Conservation (phyloP, 2,329 filamentous ascomycete species). For the Delphinella strobiligena region DNA sequence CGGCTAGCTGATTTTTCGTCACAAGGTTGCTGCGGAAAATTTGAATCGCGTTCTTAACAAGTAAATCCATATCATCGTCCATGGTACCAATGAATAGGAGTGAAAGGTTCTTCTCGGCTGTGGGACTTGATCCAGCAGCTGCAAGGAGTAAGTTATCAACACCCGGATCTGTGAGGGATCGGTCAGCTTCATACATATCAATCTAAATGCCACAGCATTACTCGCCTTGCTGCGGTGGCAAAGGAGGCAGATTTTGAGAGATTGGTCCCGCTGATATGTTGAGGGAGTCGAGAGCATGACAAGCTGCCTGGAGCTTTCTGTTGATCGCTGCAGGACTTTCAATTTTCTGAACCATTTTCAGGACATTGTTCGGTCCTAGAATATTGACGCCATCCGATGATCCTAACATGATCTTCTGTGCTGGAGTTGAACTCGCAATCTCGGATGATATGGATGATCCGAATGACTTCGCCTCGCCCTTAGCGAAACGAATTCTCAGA, state of each 20-base stretch:
- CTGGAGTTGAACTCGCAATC: conserved; percentile 7
- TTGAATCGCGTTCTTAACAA: conserved; percentile 8
- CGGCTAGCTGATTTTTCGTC: conserved; percentile 1
- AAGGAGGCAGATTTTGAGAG: neutral
- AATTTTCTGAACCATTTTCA: conserved; percentile 1
- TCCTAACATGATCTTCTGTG: neutral
- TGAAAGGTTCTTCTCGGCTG: neutral
- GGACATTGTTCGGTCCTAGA: neutral
- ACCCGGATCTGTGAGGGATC: neutral
- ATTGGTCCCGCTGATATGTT: conserved; percentile 1
- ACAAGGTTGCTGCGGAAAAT: conserved; percentile 5
- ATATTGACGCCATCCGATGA: neutral
- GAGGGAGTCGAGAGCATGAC: conserved; percentile 5
- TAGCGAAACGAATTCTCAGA: too few species aligned
- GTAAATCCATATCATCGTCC: conserved; percentile 6
- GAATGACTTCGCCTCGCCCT: too few species aligned
- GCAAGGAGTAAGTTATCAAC: conserved; percentile 5
- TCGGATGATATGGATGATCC: too few species aligned
- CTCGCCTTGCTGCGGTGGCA: neutral
- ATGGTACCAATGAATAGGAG: conserved; percentile 2
- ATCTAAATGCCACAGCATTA: neutral
- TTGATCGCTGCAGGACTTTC: conserved; percentile 5
- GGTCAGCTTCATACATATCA: neutral
- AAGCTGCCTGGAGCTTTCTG: conserved; percentile 8
- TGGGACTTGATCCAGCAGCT: conserved; percentile 1